phyloP scores from a whole-genome alignment of 371 early-diverging fungal species.

The Mucor mucedo region DNA sequence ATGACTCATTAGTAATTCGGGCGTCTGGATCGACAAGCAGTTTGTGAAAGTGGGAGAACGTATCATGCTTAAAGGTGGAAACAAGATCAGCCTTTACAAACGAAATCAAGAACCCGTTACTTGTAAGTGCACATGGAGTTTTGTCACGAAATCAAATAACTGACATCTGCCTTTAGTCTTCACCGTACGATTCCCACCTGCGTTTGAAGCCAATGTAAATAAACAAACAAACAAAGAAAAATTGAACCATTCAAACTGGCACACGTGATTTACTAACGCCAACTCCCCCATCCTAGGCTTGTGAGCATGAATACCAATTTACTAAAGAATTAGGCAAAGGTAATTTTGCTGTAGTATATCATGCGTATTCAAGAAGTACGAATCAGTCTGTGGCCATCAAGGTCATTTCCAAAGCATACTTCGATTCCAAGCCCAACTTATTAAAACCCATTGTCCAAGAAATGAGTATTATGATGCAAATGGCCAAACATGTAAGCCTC shows the following conservation, averaged over 20 bases:
- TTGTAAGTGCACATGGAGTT: too few relatives aligned
- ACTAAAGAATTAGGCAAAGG: constrained; percentile 60
- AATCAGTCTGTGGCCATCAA: constrained; percentile 67
- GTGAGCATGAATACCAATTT: constrained; percentile 59
- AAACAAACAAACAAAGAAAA: not conserved
- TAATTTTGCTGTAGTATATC: constrained; percentile 70
- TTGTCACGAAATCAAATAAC: not conserved
- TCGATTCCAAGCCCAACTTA: constrained; percentile 53
- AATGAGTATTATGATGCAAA: constrained; percentile 71
- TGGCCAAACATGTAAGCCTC: constrained; percentile 66
- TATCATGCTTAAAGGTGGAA: constrained; percentile 62
- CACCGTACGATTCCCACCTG: constrained; percentile 29
- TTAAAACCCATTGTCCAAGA: constrained; percentile 70
- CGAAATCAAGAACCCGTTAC: constrained; percentile 10
- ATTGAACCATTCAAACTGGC: too few relatives aligned
- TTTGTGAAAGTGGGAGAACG: constrained; percentile 28
- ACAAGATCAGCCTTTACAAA: constrained; percentile 68
- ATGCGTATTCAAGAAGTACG: constrained; percentile 49
- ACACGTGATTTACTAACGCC: not conserved
- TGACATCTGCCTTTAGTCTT: constrained; percentile 23
- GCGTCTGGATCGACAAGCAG: constrained; percentile 13
- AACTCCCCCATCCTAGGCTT: constrained; percentile 37
- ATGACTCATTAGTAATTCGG: too few relatives aligned
- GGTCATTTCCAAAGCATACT: constrained; percentile 60
- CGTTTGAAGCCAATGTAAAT: constrained; percentile 33